Conservation (phyloP, 2,329 filamentous ascomycete species). For the Fusarium austroafricanum region DNA sequence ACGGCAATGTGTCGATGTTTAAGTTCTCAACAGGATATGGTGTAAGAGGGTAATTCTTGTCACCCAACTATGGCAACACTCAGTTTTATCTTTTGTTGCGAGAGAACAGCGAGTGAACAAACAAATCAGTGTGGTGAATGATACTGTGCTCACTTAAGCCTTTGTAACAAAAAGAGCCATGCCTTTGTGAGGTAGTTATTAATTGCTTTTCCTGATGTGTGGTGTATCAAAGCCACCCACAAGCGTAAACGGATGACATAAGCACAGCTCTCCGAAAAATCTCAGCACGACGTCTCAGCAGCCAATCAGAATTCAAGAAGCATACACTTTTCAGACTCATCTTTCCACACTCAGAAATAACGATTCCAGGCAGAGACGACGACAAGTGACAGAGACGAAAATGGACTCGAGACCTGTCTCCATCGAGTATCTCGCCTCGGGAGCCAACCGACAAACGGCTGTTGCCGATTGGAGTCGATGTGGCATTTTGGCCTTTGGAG, state of each 20-base stretch:
- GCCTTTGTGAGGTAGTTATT: neutral
- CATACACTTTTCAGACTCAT: constrained; percentile 53
- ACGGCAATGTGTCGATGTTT: constrained; percentile 1
- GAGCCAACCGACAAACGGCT: constrained; percentile 89
- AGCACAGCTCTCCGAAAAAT: constrained; percentile 28
- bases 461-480: constrained; percentile 87
- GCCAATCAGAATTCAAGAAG: constrained; percentile 53
- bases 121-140: neutral
- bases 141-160: constrained; percentile 1
- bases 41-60: constrained; percentile 10
- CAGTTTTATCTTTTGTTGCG: neutral
- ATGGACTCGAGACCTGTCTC: constrained; percentile 47
- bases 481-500: constrained; percentile 86
- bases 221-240: constrained; percentile 26
- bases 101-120: neutral
- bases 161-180: neutral
- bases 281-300: constrained; percentile 35
- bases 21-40: neutral
- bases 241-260: constrained; percentile 41
- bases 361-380: constrained; percentile 9
- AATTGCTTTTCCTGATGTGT: constrained; percentile 36
- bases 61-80: neutral
- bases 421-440: constrained; percentile 74
- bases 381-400: constrained; percentile 44
- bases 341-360: constrained; percentile 23